These are phyloP conservation scores for Quercus dentata DNA, from an alignment of 306 rosid species.

Conservation along the genomic window DNA sequence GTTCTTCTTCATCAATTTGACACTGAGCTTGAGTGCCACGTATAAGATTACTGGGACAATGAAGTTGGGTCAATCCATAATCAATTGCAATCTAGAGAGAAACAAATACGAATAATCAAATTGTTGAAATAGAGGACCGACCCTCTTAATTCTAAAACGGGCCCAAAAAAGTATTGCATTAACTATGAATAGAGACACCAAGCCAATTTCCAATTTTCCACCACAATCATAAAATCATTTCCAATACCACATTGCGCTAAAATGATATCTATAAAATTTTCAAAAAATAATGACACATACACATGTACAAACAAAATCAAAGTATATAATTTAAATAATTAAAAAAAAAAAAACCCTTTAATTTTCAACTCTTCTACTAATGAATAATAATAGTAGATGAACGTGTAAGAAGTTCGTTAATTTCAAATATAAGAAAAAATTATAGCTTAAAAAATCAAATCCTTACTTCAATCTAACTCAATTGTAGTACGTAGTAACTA, in stretches of 20 bases:
- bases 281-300: too few relatives aligned
- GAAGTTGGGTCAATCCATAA: neutral
- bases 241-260: conserved; percentile 5
- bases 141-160: neutral
- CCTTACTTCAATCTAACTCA: too few relatives aligned
- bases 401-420: too few relatives aligned
- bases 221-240: neutral
- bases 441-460: too few relatives aligned
- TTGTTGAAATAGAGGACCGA: too few relatives aligned
- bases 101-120: neutral
- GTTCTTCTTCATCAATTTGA: conserved; percentile 2
- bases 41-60: neutral
- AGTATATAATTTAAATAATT: too few relatives aligned
- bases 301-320: too few relatives aligned
- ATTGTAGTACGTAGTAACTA: too few relatives aligned
- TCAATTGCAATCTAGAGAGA: neutral
- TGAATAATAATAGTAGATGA: too few relatives aligned
- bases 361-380: too few relatives aligned
- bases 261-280: neutral
- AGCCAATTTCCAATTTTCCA: neutral
- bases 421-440: too few relatives aligned
- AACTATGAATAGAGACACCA: neutral
- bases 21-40: neutral
- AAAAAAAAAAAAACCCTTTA: too few relatives aligned
- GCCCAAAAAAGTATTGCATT: neutral